Base-by-base conservation (phyloP, 495 filamentous ascomycete genomes). In the Daldinia decipiens region DNA sequence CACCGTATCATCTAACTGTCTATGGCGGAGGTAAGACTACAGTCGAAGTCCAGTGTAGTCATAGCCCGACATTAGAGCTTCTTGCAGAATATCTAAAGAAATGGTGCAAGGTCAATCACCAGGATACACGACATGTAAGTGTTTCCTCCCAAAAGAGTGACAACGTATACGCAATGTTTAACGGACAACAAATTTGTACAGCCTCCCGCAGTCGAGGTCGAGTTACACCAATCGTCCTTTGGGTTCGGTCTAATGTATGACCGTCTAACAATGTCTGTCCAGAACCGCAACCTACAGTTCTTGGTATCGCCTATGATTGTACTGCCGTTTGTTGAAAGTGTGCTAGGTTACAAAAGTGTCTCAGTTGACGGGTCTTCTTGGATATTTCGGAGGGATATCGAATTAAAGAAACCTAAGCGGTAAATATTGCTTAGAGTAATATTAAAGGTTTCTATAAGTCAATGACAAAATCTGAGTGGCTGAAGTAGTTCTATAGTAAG, bases 1-100 rank as follows among this genome's bases (percentile, higher is more conserved):
- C 81, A 5, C 81, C 82, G 8, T 84, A 83, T 47, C 71, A 82
- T 53, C 78, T 84, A 21, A 68, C 63, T 11, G 60, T 83, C 3
- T 60, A 59, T 17, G 54, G 54, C 9, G 43, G 31, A 6, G 53
- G 70, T 5, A 54, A 54, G 21, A 31, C 29, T 4, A 17, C 55
- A 0, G 70, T 82, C 31, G 73, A 79, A 34, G 43, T 84, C 6
- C 75, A 80, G 12, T 73, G 77, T 53, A 82, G 80, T 40, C 82
- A 83, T 53, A 81, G 79, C 45, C 74, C 76, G 24, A 76, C 79
- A 0, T 50, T 83, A 4, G 71, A 81, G 64, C 38, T 83, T 6
- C 64, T 83, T 32, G 69, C 76, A 1, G 76, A 79, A 0, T 82
- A 81, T 47, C 62, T 82, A 8, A 77, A 74, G 53, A 76, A 75